Evolutionary conservation across 2,329 filamentous ascomycete species (phyloP), one percentile per base, ranked within the genome.

Genomic region (Fusarium luffae): DNA sequence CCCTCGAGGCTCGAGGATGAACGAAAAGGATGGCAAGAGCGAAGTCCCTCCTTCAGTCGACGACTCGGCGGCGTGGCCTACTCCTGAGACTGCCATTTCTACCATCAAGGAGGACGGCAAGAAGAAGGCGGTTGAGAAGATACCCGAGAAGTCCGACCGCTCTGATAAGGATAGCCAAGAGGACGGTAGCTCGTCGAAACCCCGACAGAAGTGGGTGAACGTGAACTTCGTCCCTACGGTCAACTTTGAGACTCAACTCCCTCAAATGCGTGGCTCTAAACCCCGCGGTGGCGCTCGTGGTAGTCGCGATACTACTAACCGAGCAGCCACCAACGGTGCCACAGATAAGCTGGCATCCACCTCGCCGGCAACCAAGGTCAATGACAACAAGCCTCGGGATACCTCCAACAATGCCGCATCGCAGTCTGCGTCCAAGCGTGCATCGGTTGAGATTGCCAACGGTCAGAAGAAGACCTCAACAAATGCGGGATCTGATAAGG

Each of bases 31-130:
- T 44, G 62, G 52, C 62, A 80, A 78, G 66, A 56, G 74, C 16
- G 81, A 80, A 25, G 67, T 80, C 4, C 77, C 83, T 7, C 92
- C 92, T 27, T 86, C 92, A 4, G 91, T 93, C 48, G 89, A 88
- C 62, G 94, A 98, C 79, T 86, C 93, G 51, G 84, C 89, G 55
- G 90, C 90, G 21, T 99, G 96, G 96, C 96, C 96, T 18, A 98
- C 95, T 4, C 94, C 94, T 1, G 93, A 97, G 73, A 88, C 91
- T 54, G 90, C 91, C 48, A 79, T 80, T 54, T 83, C 91, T 54
- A 89, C 90, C 51, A 80, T 80, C 47, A 83, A 85, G 69, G 93
- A 96, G 72, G 88, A 92, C 66, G 48, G 49, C 40, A 93, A 92
- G 81, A 90, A 90, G 75, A 94, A 93, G 79, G 81, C 85, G 3